Evolutionary conservation across 2,329 filamentous ascomycete species (phyloP), one percentile per base, ranked within the genome.

Genomic region (Diplodia seriata): DNA sequence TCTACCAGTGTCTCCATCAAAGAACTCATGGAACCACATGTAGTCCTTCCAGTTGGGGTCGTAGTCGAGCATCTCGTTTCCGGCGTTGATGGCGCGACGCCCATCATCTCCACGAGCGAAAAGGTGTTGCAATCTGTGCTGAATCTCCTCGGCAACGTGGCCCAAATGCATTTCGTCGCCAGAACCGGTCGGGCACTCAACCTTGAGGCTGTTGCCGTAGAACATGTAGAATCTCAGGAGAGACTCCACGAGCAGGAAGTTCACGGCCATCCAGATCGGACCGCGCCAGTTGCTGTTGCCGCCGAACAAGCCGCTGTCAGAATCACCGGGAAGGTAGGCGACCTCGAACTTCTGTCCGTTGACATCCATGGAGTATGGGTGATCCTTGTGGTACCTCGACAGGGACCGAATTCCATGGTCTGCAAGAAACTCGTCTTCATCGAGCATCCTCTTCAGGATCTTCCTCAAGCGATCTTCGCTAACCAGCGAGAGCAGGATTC

Each of bases 261-360:
- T 98, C 81, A 97, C 93, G 70, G 93, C 95, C 59, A 97, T 85
- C 94, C 94, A 98, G 73, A 97, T 94, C 0, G 95, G 94, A 0
- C 83, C 94, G 81, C 94, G 89, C 94, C 94, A 98, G 80, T 98
- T 98, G 79, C 93, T 97, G 85, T 98, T 98, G 72, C 94, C 94
- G 65, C 94, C 94, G 75, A 98, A 98, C 5, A 98, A 86, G 3
- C 93, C 92, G 74, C 92, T 97, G 81, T 98, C 94, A 0, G 94
- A 97, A 77, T 98, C 94, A n/a, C 94, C 95, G 1, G 95, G 90
- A 20, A 98, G 89, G 75, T 98, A 98, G 73, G 89, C 87, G 50
- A 98, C 94, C 68, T 89, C 87, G 82, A 97, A 98, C 36, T 86
- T 86, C 77, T 97, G 93, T 0, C 92, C 93, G 72, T 98, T 97